These are phyloP conservation scores for Colletotrichum karsti DNA, from an alignment of 2,329 filamentous ascomycete species.

Conservation along the genomic window DNA sequence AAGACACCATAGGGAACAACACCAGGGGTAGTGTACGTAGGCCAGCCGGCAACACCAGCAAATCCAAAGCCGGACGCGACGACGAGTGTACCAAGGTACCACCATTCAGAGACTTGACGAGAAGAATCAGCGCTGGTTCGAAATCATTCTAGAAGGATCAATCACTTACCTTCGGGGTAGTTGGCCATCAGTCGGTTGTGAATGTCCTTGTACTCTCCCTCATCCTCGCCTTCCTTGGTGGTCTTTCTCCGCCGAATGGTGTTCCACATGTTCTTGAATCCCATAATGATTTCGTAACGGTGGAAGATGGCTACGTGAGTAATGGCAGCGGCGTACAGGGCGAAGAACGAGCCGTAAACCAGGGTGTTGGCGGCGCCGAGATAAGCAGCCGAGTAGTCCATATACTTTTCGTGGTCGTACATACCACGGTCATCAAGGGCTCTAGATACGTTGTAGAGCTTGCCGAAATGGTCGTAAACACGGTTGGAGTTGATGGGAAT, in stretches of 20 bases:
- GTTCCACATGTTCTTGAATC: conserved; percentile 36
- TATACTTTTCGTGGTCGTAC: conserved; percentile 47
- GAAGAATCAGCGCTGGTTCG: background rate
- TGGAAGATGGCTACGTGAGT: conserved; percentile 41
- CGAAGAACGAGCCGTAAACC: conserved; percentile 40
- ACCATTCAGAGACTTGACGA: conserved; percentile 50
- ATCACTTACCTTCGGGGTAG: conserved; percentile 36
- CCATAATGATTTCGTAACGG: conserved; percentile 37
- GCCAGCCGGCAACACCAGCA: conserved; percentile 48
- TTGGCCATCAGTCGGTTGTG: conserved; percentile 43
- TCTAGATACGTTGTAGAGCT: conserved; percentile 46
- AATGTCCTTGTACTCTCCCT: conserved; percentile 46
- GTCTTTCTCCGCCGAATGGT: conserved; percentile 40
- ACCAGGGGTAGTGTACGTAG: conserved; percentile 48
- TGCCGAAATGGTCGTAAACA: conserved; percentile 48
- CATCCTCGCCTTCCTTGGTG: conserved; percentile 32
- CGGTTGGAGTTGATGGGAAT: conserved; percentile 51
- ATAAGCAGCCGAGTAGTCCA: conserved; percentile 34
- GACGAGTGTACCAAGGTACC: conserved; percentile 45
- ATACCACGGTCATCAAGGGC: conserved; percentile 43
- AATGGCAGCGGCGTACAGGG: conserved; percentile 37
- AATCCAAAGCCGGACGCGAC: conserved; percentile 45
- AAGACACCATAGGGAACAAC: conserved; percentile 51
- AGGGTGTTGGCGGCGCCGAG: conserved; percentile 36
- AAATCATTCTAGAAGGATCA: too few species aligned